Conservation (phyloP, 805 yeast genomes). For the Wickerhamiella sorbophila region DNA sequence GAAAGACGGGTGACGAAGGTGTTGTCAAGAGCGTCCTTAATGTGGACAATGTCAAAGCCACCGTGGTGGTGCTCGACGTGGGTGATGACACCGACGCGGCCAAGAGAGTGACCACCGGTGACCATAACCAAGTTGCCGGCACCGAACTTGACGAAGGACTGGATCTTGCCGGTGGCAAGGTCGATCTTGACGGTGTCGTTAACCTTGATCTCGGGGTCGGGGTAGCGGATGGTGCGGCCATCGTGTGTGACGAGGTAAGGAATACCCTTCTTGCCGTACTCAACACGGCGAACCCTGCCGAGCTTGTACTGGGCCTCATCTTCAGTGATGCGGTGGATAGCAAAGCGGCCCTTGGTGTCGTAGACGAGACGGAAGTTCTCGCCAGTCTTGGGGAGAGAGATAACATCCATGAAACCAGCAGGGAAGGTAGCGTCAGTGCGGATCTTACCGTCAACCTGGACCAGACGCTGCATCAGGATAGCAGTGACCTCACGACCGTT, state of each 20-base stretch:
- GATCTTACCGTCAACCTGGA: constrained; percentile 97
- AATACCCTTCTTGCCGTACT: constrained; percentile 95
- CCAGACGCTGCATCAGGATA: constrained; percentile 95
- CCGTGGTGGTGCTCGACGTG: constrained; percentile 98
- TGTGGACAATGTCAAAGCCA: constrained; percentile 94
- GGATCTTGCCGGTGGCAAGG: constrained; percentile 88
- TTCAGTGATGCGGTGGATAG: constrained; percentile 98
- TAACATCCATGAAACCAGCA: constrained; percentile 99
- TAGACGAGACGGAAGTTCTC: constrained; percentile 98
- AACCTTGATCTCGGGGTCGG: constrained; percentile 92
- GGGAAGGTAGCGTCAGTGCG: constrained; percentile 99
- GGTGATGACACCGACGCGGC: constrained; percentile 89
- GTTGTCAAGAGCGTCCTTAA: constrained; percentile 90
- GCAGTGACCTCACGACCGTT: constrained; percentile 99
- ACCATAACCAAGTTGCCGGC: constrained; percentile 84
- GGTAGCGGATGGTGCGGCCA: constrained; percentile 99
- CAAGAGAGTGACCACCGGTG: constrained; percentile 98
- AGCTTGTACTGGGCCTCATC: constrained; percentile 98
- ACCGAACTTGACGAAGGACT: constrained; percentile 80
- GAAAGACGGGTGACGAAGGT: constrained; percentile 86
- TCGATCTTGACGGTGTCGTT: constrained; percentile 97
- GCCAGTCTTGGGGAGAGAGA: constrained; percentile 92
- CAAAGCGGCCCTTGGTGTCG: constrained; percentile 98
- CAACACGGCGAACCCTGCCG: constrained; percentile 96
- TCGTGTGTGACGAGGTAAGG: constrained; percentile 99